Evolutionary conservation across 768 basidiomycete species (phyloP), one percentile per base, ranked within the genome.

Genomic region (Cytidiella melzeri): DNA sequence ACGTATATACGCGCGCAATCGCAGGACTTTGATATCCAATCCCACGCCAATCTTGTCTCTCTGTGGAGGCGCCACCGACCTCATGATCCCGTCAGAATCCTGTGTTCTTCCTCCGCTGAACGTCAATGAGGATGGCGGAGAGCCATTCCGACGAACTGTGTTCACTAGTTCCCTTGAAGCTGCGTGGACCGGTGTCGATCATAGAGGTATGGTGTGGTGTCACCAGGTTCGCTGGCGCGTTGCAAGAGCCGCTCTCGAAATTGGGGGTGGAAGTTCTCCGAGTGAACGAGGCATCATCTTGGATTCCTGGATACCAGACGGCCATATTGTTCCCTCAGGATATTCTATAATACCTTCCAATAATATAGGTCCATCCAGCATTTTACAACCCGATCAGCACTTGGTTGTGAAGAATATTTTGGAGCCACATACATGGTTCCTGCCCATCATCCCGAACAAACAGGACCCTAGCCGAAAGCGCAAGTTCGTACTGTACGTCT

Each of bases 121-220:
- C 21, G 12, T 10, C 5, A 13, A 18, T 9, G 47, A 41, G 12
- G 27, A 50, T 34, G 41, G 2, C 9, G 37, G 40, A 4, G 54
- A 59, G 18, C 57, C 60, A 12, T 83, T 77, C 51, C 66, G 82
- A 37, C 73, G 74, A 34, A 84, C 83, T 1, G 73, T 94, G 4
- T 95, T 96, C 61, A 87, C 92, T 1, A 87, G 87, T 26, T 85
- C 83, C 1, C 70, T 98, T 21, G 87, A 94, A 42, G 90, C 91
- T n/a, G 79, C 84, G 2, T 95, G 93, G 89, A 91, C 94, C 2
- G 91, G 92, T 2, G 89, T 97, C 4, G 95, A 94, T 21, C 96
- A 99, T 64, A 83, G 83, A 37, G 94, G 90, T 52, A 94, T 97
- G 80, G 92, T 98, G 3, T 99, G 96, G 96, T 98, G 96, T 62